phyloP scores from a whole-genome alignment of 257 asterid genomes.

The Ballota nigra region DNA sequence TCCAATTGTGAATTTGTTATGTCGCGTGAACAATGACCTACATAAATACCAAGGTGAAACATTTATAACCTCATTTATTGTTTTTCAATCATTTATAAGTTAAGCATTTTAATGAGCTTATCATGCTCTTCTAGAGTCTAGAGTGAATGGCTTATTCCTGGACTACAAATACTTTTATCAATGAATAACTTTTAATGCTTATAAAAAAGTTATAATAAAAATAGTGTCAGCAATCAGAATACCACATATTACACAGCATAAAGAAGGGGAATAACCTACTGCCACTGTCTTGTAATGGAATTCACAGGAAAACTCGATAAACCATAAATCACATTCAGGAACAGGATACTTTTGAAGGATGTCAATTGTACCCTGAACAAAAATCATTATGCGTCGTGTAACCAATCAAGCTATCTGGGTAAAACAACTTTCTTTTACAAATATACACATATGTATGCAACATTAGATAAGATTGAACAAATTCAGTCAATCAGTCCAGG shows the following conservation, averaged over 20 bases:
- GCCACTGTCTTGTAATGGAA: constrained; percentile 75
- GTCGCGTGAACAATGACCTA: neutral
- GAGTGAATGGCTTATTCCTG: neutral
- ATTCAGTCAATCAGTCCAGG: constrained; percentile 82
- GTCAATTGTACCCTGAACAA: constrained; percentile 81
- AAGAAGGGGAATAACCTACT: constrained; percentile 56
- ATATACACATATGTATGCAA: constrained; percentile 21
- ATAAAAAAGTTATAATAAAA: neutral
- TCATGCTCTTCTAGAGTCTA: neutral
- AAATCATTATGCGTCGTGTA: constrained; percentile 25
- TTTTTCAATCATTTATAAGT: too few species aligned
- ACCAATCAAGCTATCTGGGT: neutral
- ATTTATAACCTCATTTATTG: too few species aligned
- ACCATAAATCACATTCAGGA: constrained; percentile 98
- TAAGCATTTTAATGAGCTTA: neutral
- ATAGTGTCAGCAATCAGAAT: neutral
- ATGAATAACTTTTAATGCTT: neutral
- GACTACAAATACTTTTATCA: neutral
- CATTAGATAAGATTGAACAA: too few species aligned
- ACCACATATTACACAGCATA: neutral
- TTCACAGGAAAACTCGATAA: constrained; percentile 93
- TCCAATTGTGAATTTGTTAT: neutral
- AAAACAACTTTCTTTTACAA: neutral
- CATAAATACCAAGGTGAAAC: neutral
- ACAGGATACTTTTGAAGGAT: constrained; percentile 96